Base-by-base conservation (phyloP, 352 stramenopile genomes). In the Globisporangium cederbergense region DNA sequence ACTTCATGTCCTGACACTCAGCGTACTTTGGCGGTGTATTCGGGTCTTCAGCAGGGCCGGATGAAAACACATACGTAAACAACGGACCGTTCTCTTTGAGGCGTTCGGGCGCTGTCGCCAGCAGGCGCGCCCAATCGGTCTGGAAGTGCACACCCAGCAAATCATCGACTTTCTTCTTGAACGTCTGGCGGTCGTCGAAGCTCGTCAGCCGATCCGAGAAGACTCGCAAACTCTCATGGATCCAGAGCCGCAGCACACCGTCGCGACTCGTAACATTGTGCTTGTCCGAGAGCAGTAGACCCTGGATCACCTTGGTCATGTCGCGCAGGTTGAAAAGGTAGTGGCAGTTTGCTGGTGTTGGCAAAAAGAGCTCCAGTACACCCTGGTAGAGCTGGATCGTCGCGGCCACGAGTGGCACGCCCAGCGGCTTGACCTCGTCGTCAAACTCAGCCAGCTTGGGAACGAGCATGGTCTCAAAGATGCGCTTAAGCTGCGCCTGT, bases 121-220 rank as follows among this genome's bases (percentile, higher is more conserved):
- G 60, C 30, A 96, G 62, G 0, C 87, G 77, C 5, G 58, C 59
- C 85, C 87, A 96, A 18, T 96, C 87, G 4, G 79, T 90, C 60
- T 94, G 83, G 51, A 94, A 95, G 34, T 89, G 81, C 3, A 86
- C 73, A 1, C 80, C 72, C 7, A 95, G 67, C 4, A 95, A 65
- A 32, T 96, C 87, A 20, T 93, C 84, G 10, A 93, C 75, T 46
- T 87, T 94, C 56, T 76, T 82, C 58, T 97, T 95, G 70, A 98
- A 98, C 57, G 78, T 96, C 20, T 85, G 67, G 11, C 95, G 88
- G 64, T 98, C 95, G 13, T 93, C 86, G 2, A 71, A 63, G 56
- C 81, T 96, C 3, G 96, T 98, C 13, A 98, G 77, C 0, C 93
- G 87, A 65, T 98, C 93, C 1, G 83, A 89, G 60, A 98, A 98